phyloP scores from a whole-genome alignment of 805 yeast genomes.

The Metschnikowia baotianmanensis region DNA sequence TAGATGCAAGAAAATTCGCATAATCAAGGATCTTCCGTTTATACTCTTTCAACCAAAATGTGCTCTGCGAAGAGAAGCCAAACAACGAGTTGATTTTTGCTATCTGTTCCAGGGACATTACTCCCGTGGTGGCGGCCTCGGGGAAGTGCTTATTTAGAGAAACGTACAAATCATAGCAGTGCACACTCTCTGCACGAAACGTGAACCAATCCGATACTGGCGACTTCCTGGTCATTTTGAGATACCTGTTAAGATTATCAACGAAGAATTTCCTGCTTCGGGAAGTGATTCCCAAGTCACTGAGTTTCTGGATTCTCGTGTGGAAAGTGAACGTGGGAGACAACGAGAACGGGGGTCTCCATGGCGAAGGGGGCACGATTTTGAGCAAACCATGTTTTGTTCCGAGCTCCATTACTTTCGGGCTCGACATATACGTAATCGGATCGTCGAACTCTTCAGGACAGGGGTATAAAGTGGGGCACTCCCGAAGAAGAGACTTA shows the following conservation, averaged over 20 bases:
- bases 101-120: slow-evolving; percentile 23
- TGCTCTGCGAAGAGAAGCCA: slow-evolving; percentile 19
- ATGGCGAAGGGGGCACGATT: slow-evolving; percentile 49
- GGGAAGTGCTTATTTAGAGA: slow-evolving; percentile 26
- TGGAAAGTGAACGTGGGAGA: slow-evolving; percentile 58
- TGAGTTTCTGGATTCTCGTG: slow-evolving; percentile 64
- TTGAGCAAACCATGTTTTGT: slow-evolving; percentile 50
- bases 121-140: slow-evolving; percentile 6
- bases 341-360: slow-evolving; percentile 57
- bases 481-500: slow-evolving; percentile 30
- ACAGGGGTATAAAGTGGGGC: slow-evolving; percentile 49
- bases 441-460: slow-evolving; percentile 48
- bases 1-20: slow-evolving; percentile 30
- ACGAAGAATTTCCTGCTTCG: slow-evolving; percentile 62
- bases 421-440: slow-evolving; percentile 45
- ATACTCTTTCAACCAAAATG: slow-evolving; percentile 25
- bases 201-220: slow-evolving; percentile 24
- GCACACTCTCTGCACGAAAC: slow-evolving; percentile 19
- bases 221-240: slow-evolving; percentile 42
- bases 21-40: slow-evolving; percentile 27
- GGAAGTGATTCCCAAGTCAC: slow-evolving; percentile 60
- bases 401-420: slow-evolving; percentile 42
- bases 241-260: slow-evolving; percentile 58
- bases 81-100: slow-evolving; percentile 23
- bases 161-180: slow-evolving; percentile 40